phyloP scores from a whole-genome alignment of 208 protist genomes.

The Blastocrithidia nonstop region DNA sequence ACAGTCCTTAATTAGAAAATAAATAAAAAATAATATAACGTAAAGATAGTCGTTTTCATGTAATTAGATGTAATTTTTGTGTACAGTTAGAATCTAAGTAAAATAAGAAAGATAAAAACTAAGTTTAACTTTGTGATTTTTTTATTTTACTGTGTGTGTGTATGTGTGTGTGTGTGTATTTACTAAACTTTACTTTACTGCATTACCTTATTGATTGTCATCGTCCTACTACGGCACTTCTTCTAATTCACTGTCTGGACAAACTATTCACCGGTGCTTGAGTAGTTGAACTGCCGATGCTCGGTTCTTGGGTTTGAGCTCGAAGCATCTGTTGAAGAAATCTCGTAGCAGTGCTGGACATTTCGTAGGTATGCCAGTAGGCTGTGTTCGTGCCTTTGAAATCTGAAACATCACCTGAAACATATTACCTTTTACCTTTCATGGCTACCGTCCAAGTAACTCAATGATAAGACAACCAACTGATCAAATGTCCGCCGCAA shows the following conservation, averaged over 20 bases:
- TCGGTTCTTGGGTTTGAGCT: constrained; percentile 28
- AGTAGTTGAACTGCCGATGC: constrained; percentile 57
- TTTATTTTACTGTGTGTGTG: too few relatives aligned
- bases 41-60: too few relatives aligned
- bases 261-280: constrained; percentile 61
- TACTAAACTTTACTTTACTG: background rate
- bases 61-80: too few relatives aligned
- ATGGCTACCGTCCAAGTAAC: constrained; percentile 68
- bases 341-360: constrained; percentile 30
- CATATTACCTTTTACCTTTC: constrained; percentile 31
- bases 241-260: constrained; percentile 43
- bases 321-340: constrained; percentile 66
- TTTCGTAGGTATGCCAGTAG: constrained; percentile 46
- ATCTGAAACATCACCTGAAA: constrained; percentile 78
- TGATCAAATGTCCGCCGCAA: constrained; percentile 75
- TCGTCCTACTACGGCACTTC: constrained; percentile 31
- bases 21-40: too few relatives aligned
- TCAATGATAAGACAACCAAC: constrained; percentile 78
- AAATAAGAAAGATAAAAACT: too few relatives aligned
- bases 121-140: too few relatives aligned
- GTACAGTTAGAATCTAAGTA: too few relatives aligned
- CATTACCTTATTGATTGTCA: background rate
- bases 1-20: too few relatives aligned
- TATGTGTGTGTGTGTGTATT: constrained; percentile 3
- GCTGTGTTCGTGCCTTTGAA: constrained; percentile 42